Evolutionary conservation across 495 filamentous ascomycete genomes (phyloP), one percentile per base, ranked within the genome.

Genomic region (Daldinia caldariorum): DNA sequence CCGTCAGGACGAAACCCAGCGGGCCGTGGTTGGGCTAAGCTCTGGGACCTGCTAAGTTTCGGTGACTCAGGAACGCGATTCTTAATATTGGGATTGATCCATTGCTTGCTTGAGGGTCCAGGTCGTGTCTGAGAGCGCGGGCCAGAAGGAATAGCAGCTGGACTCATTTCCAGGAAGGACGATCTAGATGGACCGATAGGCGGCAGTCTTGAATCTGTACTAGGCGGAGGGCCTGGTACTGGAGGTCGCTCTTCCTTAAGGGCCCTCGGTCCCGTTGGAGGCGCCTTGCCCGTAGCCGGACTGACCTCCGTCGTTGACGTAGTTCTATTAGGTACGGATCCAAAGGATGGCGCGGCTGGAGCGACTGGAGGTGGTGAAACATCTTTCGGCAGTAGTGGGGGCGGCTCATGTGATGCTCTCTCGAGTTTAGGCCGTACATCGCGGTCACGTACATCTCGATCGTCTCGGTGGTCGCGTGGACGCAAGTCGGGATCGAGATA

Each of bases 311-410:
- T 71, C 12, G 79, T 59, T 22, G 80, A 79, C 5, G 79, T 58
- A 34, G 82, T 72, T 37, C 82, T 78, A 38, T 79, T 81, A 4
- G 86, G 85, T 2, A 82, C 82, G 7, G 89, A 91, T 10, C 91
- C 91, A 82, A 96, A 94, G 1, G 92, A 90, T 16, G 92, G 92
- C 3, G 94, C 92, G 35, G 92, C 89, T 12, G 92, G 91, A 39
- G 90, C 90, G 54, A 91, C 82, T n/a, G 92, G 91, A 16, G 92
- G 92, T 10, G 92, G 89, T 20, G 91, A 85, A 72, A 79, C 80
- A 66, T 78, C 83, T 68, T 79, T 83, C 69, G 77, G 80, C 74
- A 71, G 78, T 31, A 68, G 22, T 35, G 77, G 73, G 0, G 82
- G 77, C 32, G 82, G 77, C 47, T 85, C 83, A 62, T 85, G 82